A percentile compares a stretch with the other conserved stretches of the same genome.
These are phyloP conservation scores for Aspergillus leporis DNA, from an alignment of 495 filamentous ascomycete species.

Conservation along the genomic window DNA sequence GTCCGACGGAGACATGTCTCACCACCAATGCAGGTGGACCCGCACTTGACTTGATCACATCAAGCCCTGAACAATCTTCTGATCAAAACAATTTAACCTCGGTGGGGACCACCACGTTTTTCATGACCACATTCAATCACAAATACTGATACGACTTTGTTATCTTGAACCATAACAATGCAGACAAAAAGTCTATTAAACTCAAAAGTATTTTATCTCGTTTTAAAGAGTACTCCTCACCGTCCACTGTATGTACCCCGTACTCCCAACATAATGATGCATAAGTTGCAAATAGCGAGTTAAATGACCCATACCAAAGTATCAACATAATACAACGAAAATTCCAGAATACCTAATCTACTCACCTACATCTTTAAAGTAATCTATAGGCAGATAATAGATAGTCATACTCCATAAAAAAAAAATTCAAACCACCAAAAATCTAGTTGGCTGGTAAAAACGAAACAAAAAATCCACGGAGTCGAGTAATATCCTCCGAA, in stretches of 20 bases:
- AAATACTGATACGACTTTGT: neutral
- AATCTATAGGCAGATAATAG: too few species aligned
- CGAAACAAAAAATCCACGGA: neutral
- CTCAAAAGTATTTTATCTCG: too few species aligned
- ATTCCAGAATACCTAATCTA: too few species aligned
- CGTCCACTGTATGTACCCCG: neutral
- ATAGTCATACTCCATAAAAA: too few species aligned
- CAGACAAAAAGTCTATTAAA: too few species aligned
- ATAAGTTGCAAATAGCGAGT: too few species aligned
- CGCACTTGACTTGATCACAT: neutral
- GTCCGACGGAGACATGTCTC: neutral
- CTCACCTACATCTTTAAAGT: too few species aligned
- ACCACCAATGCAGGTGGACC: neutral
- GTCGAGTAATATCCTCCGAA: neutral
- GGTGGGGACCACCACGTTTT: conserved; percentile 1
- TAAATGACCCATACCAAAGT: too few species aligned
- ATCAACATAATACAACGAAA: too few species aligned
- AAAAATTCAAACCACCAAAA: too few species aligned
- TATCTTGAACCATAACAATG: neutral
- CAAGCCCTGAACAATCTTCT: neutral
- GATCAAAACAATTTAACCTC: neutral
- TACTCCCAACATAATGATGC: neutral
- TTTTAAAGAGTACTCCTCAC: neutral
- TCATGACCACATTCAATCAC: neutral
- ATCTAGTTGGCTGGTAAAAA: too few species aligned